phyloP scores from a whole-genome alignment of 2,329 filamentous ascomycete genomes.

The Periconia sp. region DNA sequence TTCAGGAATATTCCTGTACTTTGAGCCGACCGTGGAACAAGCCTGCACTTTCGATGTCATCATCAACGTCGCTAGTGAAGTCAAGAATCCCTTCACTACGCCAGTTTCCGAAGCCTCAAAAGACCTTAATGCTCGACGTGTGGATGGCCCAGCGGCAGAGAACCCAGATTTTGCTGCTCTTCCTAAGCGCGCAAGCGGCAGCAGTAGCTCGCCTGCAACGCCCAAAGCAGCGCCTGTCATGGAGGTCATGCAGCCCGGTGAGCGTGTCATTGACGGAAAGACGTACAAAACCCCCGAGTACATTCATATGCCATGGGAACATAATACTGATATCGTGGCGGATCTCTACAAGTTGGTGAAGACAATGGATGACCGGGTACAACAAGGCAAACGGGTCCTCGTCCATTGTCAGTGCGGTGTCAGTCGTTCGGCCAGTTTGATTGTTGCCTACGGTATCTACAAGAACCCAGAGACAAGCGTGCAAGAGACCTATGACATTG shows the following conservation, averaged over 20 bases:
- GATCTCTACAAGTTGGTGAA: constrained; percentile 77
- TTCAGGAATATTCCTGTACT: constrained; percentile 75
- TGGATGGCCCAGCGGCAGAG: constrained; percentile 39
- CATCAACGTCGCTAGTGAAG: constrained; percentile 82
- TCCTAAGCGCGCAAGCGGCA: constrained; percentile 25
- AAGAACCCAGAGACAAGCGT: constrained; percentile 75
- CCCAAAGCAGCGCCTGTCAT: constrained; percentile 57
- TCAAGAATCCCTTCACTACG: constrained; percentile 69
- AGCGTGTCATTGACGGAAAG: constrained; percentile 28
- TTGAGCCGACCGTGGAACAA: constrained; percentile 77
- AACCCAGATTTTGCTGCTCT: constrained; percentile 40
- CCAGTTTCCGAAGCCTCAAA: constrained; percentile 30
- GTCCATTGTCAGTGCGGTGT: constrained; percentile 86
- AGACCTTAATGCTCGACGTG: constrained; percentile 37
- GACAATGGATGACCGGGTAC: constrained; percentile 71
- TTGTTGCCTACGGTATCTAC: constrained; percentile 83
- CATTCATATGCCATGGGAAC: constrained; percentile 84
- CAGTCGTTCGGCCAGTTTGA: constrained; percentile 80
- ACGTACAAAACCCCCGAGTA: constrained; percentile 67
- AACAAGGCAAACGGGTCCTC: constrained; percentile 74
- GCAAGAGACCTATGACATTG: constrained; percentile 80
- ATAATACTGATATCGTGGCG: constrained; percentile 81
- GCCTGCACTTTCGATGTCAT: constrained; percentile 78
- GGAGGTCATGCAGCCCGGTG: constrained; percentile 27
- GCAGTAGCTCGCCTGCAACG: constrained; percentile 48